phyloP scores from a whole-genome alignment of 2,329 filamentous ascomycete species.

The Cladosporium sp. region DNA sequence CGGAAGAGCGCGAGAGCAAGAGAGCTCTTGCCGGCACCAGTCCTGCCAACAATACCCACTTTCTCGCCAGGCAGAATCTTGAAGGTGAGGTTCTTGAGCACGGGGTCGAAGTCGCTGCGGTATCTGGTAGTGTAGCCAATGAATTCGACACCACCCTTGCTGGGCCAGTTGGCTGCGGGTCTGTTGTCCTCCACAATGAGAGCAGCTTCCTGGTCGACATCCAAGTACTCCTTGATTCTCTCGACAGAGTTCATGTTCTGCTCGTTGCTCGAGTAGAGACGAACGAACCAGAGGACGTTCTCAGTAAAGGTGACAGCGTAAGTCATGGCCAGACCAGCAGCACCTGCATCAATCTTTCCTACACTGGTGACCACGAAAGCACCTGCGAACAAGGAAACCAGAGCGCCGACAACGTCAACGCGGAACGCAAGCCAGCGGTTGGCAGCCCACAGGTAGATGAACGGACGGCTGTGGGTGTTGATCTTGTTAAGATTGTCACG shows the following conservation, averaged over 20 bases:
- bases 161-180: conserved; percentile 81
- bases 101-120: conserved; percentile 80
- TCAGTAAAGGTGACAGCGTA: conserved; percentile 97
- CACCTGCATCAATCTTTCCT: conserved; percentile 82
- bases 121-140: conserved; percentile 87
- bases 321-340: conserved; percentile 88
- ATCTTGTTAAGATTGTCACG: conserved; percentile 85
- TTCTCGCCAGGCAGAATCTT: conserved; percentile 85
- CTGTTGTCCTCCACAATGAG: conserved; percentile 76
- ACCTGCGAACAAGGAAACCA: conserved; percentile 92
- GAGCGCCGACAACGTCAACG: conserved; percentile 84
- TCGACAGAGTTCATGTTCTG: conserved; percentile 99
- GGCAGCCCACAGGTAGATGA: conserved; percentile 94
- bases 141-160: conserved; percentile 83
- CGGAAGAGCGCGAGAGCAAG: conserved; percentile 91
- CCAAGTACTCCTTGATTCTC: conserved; percentile 93
- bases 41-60: conserved; percentile 93
- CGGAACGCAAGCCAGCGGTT: conserved; percentile 96
- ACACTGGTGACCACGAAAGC: conserved; percentile 85
- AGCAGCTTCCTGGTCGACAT: conserved; percentile 89
- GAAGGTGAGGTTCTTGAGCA: conserved; percentile 81
- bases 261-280: conserved; percentile 91
- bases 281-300: conserved; percentile 94
- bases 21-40: conserved; percentile 95
- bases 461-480: conserved; percentile 88